A percentile compares a stretch with the other conserved stretches of the same genome.
Evolutionary conservation across 1,139 yeast species (phyloP).

Genomic region (Candida gigantensis): DNA sequence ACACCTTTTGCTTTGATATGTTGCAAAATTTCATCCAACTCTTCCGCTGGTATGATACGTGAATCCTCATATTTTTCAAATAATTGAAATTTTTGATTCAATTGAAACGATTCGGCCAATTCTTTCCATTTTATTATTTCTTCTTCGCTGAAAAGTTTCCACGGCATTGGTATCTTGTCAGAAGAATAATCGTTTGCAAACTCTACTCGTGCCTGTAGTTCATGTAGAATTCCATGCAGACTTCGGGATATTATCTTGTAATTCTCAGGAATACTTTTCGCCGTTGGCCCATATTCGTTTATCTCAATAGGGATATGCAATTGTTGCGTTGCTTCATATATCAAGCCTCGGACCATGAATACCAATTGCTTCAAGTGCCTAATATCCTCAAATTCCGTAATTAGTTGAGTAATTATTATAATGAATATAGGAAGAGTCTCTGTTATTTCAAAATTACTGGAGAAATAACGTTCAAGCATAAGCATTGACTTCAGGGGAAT

Average conservation of each 20-base stretch:
- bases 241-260: constrained; percentile 30
- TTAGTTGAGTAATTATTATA: constrained; percentile 10
- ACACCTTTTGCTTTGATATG: constrained; percentile 6
- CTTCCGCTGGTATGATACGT: constrained; percentile 6
- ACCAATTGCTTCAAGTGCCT: constrained; percentile 5
- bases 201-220: constrained; percentile 24
- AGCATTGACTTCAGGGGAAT: constrained; percentile 11
- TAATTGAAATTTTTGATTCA: neutral
- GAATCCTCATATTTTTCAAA: neutral
- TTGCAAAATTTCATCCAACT: constrained; percentile 5
- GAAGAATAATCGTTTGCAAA: constrained; percentile 10
- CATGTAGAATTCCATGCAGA: constrained; percentile 18
- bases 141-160: constrained; percentile 13
- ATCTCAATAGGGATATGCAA: constrained; percentile 27
- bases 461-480: constrained; percentile 20
- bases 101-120: constrained; percentile 9
- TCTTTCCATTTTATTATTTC: constrained; percentile 20
- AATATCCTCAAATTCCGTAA: constrained; percentile 11
- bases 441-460: constrained; percentile 1
- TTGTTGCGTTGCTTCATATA: constrained; percentile 24
- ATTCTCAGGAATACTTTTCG: constrained; percentile 23
- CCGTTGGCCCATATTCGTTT: constrained; percentile 8
- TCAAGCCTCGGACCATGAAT: constrained; percentile 25
- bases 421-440: constrained; percentile 7
- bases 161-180: constrained; percentile 8